Base-by-base conservation (phyloP, 2,329 filamentous ascomycete species). In the Alternaria arbusti region DNA sequence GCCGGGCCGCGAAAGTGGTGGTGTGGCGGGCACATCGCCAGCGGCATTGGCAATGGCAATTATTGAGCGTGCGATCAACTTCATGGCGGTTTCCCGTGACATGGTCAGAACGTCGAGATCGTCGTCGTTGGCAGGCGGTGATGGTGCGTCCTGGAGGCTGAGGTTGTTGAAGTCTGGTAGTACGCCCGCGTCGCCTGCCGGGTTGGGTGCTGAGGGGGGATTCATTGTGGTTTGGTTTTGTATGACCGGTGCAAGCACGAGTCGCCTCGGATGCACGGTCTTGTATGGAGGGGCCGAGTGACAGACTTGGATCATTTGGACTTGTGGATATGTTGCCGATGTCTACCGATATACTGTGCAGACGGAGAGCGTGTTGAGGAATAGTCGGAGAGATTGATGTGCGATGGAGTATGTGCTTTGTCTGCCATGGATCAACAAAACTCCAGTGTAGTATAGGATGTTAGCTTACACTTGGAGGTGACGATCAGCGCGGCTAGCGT, bases 1-100 rank as follows among this genome's bases (percentile, higher is more conserved):
- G 3, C 85, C 86, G 0, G 88, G 87, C 23, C 85, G 86, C 57
- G 85, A 86, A 2, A 90, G 86, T 6, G 91, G 90, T 59, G 91
- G 92, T n/a, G 90, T 96, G 15, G 91, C 91, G 22, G 92, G 92
- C 12, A 96, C 85, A 74, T 97, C 92, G 74, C 92, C 91, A 2
- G 91, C 92, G 62, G 90, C 84, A 66, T 87, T 86, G 26, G 93
- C 90, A 55, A 96, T 85, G 5, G 88, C 85, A 72, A 82, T 76
- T 15, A 84, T 74, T 12, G 80, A 78, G 43, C 88, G 85, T 69
- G 90, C 90, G n/a, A 98, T 86, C 67, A 97, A 84, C 74, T 90
- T 91, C 74, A 98, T 86, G 6, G 94, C 94, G 3, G 89, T 89
- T 55, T 90, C 84, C 4, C 93, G 89, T 1, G 89, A 83, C 63